Evolutionary conservation across 1,284 basidiomycete species (phyloP), one percentile per base, ranked within the genome.

Genomic region (Pholiota adiposa): DNA sequence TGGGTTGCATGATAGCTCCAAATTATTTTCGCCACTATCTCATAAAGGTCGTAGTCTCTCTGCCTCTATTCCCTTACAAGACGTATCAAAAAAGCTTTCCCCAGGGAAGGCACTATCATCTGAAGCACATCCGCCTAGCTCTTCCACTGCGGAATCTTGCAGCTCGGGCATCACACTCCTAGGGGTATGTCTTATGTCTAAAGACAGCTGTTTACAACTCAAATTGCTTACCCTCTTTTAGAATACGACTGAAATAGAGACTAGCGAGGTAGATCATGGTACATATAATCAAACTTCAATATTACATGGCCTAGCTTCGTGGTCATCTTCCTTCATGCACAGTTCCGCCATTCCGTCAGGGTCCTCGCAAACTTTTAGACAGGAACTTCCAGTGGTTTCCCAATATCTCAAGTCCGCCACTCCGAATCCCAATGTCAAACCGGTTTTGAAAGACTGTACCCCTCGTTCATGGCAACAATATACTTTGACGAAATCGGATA

Each of bases 101-200:
- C 58, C 11, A 51, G n/a, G 2, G 21, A 49, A 34, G 3, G 34
- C 44, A 43, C 18, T 44, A 40, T 51, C 29, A 34, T 43, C 9
- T 33, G 54, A 36, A 51, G 8, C 11, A 23, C 44, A 27, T 14
- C 12, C n/a, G 6, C 23, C 44, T 46, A 5, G 21, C 27, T 25
- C 44, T 46, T 33, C 31, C 46, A 63, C 18, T 60, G 56, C 54
- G 60, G 61, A 63, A 41, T 68, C 63, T n/a, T 65, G 61, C 49
- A 51, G 62, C 8, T 16, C 21, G 16, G 61, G 65, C 29, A 61
- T 40, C 46, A 40, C 6, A 40, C 62, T 34, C 63, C 60, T 54
- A 54, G 56, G 50, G 66, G n/a, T n/a, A n/a, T n/a, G n/a, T n/a
- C n/a, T n/a, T 64, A 51, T 48, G 63, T 54, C 29, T 6, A 19